A percentile compares a stretch with the other conserved stretches of the same genome.
Conservation (phyloP, 2,329 filamentous ascomycete species). For the Aureobasidium sp. region DNA sequence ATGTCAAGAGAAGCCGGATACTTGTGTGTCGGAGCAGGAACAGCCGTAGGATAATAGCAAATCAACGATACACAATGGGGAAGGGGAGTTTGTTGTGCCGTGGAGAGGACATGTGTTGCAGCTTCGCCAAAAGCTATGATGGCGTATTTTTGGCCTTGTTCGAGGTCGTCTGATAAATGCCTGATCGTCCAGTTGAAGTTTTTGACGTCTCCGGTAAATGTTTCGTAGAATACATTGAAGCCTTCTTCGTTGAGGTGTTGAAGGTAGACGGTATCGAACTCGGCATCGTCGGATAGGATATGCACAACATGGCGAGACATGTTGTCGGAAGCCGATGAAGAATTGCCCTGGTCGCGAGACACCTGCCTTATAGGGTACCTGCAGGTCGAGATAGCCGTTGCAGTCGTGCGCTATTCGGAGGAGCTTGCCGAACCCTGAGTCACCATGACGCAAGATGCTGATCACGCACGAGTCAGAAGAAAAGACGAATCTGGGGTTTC, state of each 20-base stretch:
- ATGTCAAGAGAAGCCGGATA: conserved; percentile 33
- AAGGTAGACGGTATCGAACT: conserved; percentile 43
- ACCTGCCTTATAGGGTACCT: background rate
- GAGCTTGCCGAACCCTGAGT: background rate
- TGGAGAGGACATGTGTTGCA: conserved; percentile 43
- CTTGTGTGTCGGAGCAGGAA: conserved; percentile 41
- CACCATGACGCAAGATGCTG: conserved; percentile 2
- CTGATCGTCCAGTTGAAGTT: conserved; percentile 38
- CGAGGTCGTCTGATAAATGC: conserved; percentile 43
- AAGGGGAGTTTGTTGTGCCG: conserved; percentile 42
- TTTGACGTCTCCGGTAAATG: conserved; percentile 30
- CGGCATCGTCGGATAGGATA: conserved; percentile 42
- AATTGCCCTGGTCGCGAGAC: background rate
- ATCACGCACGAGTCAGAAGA: conserved; percentile 2
- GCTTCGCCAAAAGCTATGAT: conserved; percentile 45
- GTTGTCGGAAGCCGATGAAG: conserved; percentile 26
- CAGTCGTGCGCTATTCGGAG: background rate
- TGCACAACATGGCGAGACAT: conserved; percentile 37
- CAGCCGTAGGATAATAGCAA: conserved; percentile 46
- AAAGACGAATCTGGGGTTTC: background rate
- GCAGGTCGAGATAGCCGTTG: background rate
- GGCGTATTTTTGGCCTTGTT: conserved; percentile 34
- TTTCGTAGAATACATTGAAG: conserved; percentile 45
- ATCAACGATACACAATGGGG: conserved; percentile 44
- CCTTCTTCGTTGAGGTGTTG: conserved; percentile 47